Percentiles rank a stretch among this genome's conserved stretches.
Conservation (phyloP, 805 yeast genomes). For the Monosporozyma aquatica region DNA sequence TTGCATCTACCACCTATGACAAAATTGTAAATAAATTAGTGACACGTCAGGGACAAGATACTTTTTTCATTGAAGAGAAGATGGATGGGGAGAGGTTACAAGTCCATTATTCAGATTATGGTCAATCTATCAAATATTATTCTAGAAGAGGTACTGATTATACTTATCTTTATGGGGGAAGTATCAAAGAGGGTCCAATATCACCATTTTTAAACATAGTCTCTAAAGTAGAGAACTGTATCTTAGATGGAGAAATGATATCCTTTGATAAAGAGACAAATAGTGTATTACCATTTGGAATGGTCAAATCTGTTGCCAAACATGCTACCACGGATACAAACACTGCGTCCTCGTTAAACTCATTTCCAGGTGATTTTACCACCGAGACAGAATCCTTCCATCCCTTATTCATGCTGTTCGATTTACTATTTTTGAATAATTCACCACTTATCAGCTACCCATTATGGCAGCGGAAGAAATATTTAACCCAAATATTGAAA, state of each 20-base stretch:
- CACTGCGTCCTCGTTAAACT: no score
- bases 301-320: slow-evolving; percentile 38
- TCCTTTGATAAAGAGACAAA: slow-evolving; percentile 61
- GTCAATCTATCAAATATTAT: slow-evolving; percentile 28
- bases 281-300: slow-evolving; percentile 67
- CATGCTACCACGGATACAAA: neutral
- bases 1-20: slow-evolving; percentile 39
- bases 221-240: slow-evolving; percentile 30
- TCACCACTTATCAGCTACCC: slow-evolving; percentile 46
- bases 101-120: slow-evolving; percentile 52
- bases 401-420: slow-evolving; percentile 63
- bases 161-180: slow-evolving; percentile 55
- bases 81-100: slow-evolving; percentile 89
- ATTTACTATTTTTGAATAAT: slow-evolving; percentile 64
- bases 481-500: slow-evolving; percentile 38
- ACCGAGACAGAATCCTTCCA: slow-evolving; percentile 30
- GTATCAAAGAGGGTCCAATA: slow-evolving; percentile 41
- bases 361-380: neutral
- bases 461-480: slow-evolving; percentile 46
- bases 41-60: slow-evolving; percentile 11
- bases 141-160: slow-evolving; percentile 69
- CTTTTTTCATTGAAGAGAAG: slow-evolving; percentile 77
- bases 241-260: slow-evolving; percentile 88
- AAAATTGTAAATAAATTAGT: slow-evolving; percentile 39
- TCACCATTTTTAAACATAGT: slow-evolving; percentile 41